Evolutionary conservation across 2,329 filamentous ascomycete genomes (phyloP).

Genomic region (Metarhizium rileyi): DNA sequence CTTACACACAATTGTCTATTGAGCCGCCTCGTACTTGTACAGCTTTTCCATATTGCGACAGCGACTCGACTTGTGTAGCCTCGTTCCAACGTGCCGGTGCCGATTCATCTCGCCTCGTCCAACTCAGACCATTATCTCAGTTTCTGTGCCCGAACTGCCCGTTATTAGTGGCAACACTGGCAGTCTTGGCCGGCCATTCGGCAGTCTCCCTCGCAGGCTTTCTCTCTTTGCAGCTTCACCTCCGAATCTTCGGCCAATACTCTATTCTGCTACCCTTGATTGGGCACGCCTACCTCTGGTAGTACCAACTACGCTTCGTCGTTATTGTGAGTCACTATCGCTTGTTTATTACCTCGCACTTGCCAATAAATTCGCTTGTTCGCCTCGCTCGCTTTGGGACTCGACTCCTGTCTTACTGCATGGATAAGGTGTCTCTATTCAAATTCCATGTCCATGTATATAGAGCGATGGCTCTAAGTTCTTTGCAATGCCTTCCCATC

Average conservation of each 20-base stretch:
- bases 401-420: background rate
- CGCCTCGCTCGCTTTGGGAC: background rate
- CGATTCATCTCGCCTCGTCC: slow-evolving; percentile 22
- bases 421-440: background rate
- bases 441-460: background rate
- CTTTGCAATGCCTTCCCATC: background rate
- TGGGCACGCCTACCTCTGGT: slow-evolving; percentile 9
- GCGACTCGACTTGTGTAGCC: slow-evolving; percentile 22
- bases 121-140: slow-evolving; percentile 16
- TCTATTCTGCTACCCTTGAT: background rate
- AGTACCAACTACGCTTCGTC: slow-evolving; percentile 20
- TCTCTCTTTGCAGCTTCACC: slow-evolving; percentile 13
- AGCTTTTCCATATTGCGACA: slow-evolving; percentile 16
- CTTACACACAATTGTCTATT: slow-evolving; percentile 10
- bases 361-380: slow-evolving; percentile 7
- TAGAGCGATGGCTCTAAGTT: background rate
- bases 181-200: slow-evolving; percentile 20
- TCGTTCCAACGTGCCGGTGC: slow-evolving; percentile 22
- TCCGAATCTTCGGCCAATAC: slow-evolving; percentile 3
- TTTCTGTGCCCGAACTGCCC: slow-evolving; percentile 21
- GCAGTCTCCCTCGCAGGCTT: slow-evolving; percentile 15
- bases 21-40: slow-evolving; percentile 7
- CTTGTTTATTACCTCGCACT: slow-evolving; percentile 13
- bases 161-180: slow-evolving; percentile 27
- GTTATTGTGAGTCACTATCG: slow-evolving; percentile 25